These are phyloP conservation scores for Amanita exitialis DNA, from an alignment of 768 basidiomycete species.

Conservation along the genomic window DNA sequence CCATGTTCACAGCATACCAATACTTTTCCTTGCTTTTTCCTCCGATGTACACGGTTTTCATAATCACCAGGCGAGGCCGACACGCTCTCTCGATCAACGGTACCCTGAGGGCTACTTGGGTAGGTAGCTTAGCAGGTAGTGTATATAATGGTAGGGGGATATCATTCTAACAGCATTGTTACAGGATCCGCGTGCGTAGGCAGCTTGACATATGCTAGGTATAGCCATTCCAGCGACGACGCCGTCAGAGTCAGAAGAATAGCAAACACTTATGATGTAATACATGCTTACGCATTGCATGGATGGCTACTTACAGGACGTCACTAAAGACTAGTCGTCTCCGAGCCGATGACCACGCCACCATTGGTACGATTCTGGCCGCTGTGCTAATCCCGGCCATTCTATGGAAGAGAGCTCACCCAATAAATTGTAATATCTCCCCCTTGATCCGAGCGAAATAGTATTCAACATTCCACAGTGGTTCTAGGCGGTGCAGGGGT, in stretches of 20 bases:
- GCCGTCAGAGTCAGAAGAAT: constrained; percentile 39
- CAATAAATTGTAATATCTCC: constrained; percentile 43
- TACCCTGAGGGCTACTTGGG: constrained; percentile 63
- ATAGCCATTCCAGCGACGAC: constrained; percentile 40
- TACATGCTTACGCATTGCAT: constrained; percentile 2
- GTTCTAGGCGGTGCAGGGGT: not conserved
- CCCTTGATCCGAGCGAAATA: not conserved
- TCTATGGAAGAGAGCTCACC: constrained; percentile 59
- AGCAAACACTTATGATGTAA: constrained; percentile 49
- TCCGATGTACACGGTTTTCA: constrained; percentile 45
- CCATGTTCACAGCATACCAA: constrained; percentile 62
- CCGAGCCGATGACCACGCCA: constrained; percentile 65
- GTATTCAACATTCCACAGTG: not conserved
- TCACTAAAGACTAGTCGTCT: constrained; percentile 39
- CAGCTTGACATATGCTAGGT: constrained; percentile 50
- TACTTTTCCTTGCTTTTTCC: constrained; percentile 52
- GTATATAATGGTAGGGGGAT: constrained; percentile 8
- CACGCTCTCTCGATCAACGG: constrained; percentile 49
- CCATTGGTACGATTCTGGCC: constrained; percentile 58
- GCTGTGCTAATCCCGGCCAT: constrained; percentile 58
- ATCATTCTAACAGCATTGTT: not conserved
- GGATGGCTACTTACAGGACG: not conserved
- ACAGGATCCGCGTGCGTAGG: constrained; percentile 44
- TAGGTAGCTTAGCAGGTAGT: constrained; percentile 52
- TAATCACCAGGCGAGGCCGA: constrained; percentile 44